A percentile compares a stretch with the other conserved stretches of the same genome.
Conservation (phyloP, 176 grass and related monocot genomes). For the Aegilops bicornis region DNA sequence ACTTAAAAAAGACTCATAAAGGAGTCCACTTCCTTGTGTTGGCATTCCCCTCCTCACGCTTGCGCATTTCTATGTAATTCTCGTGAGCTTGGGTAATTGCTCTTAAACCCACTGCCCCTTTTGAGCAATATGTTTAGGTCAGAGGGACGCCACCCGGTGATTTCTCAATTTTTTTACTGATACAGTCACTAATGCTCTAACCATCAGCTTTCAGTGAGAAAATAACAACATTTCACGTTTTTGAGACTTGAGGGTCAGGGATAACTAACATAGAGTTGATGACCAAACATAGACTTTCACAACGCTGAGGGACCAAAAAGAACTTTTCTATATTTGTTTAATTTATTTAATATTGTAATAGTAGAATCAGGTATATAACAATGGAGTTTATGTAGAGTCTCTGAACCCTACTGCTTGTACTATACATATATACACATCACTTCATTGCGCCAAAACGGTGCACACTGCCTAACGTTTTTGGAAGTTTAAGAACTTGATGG, state of each 20-base stretch:
- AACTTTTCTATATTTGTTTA: neutral
- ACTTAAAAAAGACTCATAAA: too few species aligned
- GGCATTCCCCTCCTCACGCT: too few species aligned
- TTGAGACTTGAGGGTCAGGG: neutral
- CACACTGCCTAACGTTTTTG: constrained; percentile 56
- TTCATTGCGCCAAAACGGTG: neutral
- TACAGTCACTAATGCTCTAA: too few species aligned
- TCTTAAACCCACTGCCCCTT: too few species aligned
- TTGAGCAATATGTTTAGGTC: too few species aligned
- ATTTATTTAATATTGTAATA: neutral
- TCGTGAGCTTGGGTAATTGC: too few species aligned
- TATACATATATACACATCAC: neutral
- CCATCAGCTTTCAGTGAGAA: neutral
- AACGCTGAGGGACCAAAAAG: neutral
- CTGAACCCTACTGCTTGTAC: neutral
- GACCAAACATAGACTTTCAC: neutral
- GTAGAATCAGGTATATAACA: neutral
- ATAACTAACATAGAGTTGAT: neutral
- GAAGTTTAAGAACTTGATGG: constrained; percentile 79
- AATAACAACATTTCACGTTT: neutral
- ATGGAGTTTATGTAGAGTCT: neutral
- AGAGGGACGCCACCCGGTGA: too few species aligned
- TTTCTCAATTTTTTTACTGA: too few species aligned
- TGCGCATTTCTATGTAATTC: too few species aligned
- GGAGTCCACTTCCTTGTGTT: too few species aligned